Conservation (phyloP, 768 basidiomycete species). For the Rhizopogon salebrosus region DNA sequence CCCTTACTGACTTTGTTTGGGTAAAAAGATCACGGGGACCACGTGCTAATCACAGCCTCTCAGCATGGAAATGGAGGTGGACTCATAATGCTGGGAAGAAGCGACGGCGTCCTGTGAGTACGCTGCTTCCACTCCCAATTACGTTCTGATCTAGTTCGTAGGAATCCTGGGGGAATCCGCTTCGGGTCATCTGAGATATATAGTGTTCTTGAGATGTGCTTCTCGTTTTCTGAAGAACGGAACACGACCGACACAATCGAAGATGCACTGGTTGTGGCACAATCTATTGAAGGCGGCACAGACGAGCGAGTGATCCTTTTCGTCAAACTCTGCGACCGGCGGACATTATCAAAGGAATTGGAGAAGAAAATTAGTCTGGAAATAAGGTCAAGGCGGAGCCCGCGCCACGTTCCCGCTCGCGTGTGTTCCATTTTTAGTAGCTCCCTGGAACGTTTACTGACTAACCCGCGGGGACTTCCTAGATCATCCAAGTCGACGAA, state of each 20-base stretch:
- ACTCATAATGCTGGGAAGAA: conserved; percentile 73
- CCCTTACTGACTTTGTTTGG: conserved; percentile 1
- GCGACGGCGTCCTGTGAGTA: conserved; percentile 74
- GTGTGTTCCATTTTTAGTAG: conserved; percentile 33
- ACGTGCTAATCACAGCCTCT: conserved; percentile 63
- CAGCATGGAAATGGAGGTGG: conserved; percentile 71
- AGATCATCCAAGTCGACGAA: conserved; percentile 68
- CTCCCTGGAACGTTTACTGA: conserved; percentile 16
- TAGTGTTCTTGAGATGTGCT: conserved; percentile 65
- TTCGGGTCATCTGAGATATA: conserved; percentile 82
- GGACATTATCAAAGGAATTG: conserved; percentile 44
- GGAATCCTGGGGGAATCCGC: conserved; percentile 78
- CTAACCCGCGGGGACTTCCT: conserved; percentile 9
- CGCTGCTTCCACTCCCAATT: not conserved
- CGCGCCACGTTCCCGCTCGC: conserved; percentile 72
- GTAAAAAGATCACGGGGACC: conserved; percentile 66
- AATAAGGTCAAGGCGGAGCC: conserved; percentile 58
- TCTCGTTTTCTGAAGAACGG: conserved; percentile 32
- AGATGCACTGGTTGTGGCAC: conserved; percentile 70
- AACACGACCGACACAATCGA: conserved; percentile 33
- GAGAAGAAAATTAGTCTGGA: conserved; percentile 54
- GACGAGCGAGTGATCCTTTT: conserved; percentile 79
- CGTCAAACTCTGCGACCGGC: conserved; percentile 53
- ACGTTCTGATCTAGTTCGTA: conserved; percentile 18
- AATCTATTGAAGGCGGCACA: conserved; percentile 54